Conservation (phyloP, 2,329 filamentous ascomycete genomes). For the Alternaria angustiovoidea region DNA sequence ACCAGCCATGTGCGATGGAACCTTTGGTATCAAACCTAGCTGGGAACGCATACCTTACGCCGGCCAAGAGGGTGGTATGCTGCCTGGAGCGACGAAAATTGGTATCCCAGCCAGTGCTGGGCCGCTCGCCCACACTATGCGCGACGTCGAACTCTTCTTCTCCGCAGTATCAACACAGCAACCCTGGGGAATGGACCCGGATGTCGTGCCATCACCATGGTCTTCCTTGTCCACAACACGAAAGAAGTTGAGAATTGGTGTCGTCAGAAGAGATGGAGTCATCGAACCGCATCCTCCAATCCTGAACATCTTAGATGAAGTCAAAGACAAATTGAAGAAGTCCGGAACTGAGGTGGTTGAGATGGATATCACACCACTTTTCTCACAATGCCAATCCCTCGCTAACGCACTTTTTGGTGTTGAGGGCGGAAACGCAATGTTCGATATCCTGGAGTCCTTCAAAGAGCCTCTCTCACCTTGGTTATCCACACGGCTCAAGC, state of each 20-base stretch:
- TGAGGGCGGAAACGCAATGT: constrained; percentile 65
- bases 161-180: constrained; percentile 61
- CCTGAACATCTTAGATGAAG: constrained; percentile 56
- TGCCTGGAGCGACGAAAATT: constrained; percentile 58
- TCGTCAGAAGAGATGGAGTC: constrained; percentile 61
- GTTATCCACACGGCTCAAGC: constrained; percentile 62
- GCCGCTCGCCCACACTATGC: constrained; percentile 57
- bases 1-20: constrained; percentile 59
- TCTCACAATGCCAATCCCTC: constrained; percentile 64
- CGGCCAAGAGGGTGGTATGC: constrained; percentile 59
- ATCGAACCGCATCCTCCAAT: constrained; percentile 63
- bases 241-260: constrained; percentile 54
- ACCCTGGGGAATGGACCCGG: constrained; percentile 60
- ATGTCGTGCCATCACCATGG: constrained; percentile 54
- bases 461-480: constrained; percentile 68
- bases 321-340: constrained; percentile 43
- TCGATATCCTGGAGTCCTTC: constrained; percentile 64
- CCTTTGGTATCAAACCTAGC: constrained; percentile 58
- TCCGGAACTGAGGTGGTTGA: constrained; percentile 65
- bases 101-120: constrained; percentile 56
- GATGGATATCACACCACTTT: constrained; percentile 61
- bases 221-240: constrained; percentile 27
- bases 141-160: constrained; percentile 63
- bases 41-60: constrained; percentile 61
- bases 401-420: constrained; percentile 67